A percentile compares a stretch with the other conserved stretches of the same genome.
phyloP scores from a whole-genome alignment of 352 stramenopile species.

The Pythium dissotocum region DNA sequence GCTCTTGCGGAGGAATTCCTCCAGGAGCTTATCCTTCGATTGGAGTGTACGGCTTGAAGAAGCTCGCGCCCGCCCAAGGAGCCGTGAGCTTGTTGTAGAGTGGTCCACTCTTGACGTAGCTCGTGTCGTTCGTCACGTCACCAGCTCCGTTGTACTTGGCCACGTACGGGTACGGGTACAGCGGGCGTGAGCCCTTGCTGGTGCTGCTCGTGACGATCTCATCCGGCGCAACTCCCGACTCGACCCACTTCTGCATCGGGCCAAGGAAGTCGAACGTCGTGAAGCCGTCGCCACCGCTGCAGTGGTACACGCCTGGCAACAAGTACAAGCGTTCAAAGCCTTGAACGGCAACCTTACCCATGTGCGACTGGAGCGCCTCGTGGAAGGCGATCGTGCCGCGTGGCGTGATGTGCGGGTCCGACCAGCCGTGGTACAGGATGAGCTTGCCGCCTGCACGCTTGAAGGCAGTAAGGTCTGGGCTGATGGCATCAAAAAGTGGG shows the following conservation, averaged over 20 bases:
- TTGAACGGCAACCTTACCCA: slow-evolving; percentile 33
- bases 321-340: slow-evolving; percentile 51
- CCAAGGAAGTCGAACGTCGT: slow-evolving; percentile 43
- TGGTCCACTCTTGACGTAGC: slow-evolving; percentile 27
- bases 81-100: slow-evolving; percentile 37
- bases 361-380: slow-evolving; percentile 35
- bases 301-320: slow-evolving; percentile 49
- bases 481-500: slow-evolving; percentile 40
- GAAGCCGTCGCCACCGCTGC: slow-evolving; percentile 39
- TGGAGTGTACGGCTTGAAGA: slow-evolving; percentile 19
- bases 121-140: slow-evolving; percentile 15
- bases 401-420: slow-evolving; percentile 50
- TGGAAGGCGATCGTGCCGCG: slow-evolving; percentile 47
- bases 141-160: slow-evolving; percentile 16
- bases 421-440: slow-evolving; percentile 51
- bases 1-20: neutral
- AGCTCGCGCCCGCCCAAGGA: slow-evolving; percentile 14
- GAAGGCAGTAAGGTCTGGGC: slow-evolving; percentile 39
- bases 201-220: slow-evolving; percentile 29
- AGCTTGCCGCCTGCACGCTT: slow-evolving; percentile 40
- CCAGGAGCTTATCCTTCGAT: slow-evolving; percentile 4
- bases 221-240: slow-evolving; percentile 32
- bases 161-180: slow-evolving; percentile 29
- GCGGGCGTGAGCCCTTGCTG: slow-evolving; percentile 14
- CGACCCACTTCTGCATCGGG: slow-evolving; percentile 48